Evolutionary conservation across 768 basidiomycete species (phyloP).

Genomic region (Tylopilus felleus): DNA sequence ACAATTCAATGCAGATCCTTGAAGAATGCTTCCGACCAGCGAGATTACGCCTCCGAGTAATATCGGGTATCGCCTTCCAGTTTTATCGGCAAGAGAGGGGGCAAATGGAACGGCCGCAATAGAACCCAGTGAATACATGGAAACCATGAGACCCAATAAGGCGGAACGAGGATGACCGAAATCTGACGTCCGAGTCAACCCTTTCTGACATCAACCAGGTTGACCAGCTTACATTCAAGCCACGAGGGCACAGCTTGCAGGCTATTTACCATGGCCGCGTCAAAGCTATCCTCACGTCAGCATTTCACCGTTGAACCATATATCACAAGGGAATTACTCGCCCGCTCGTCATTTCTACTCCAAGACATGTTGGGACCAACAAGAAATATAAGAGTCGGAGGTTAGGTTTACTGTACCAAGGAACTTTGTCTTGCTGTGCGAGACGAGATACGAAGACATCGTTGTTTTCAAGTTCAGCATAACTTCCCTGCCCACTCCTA

Average conservation of each 20-base stretch:
- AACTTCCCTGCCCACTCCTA: not conserved
- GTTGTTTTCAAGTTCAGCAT: not conserved
- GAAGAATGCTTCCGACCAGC: conserved; percentile 11
- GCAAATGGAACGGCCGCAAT: conserved; percentile 47
- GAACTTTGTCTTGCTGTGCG: conserved; percentile 40
- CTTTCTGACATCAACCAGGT: not conserved
- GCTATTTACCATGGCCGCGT: conserved; percentile 60
- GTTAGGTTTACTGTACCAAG: conserved; percentile 63
- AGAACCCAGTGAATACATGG: conserved; percentile 58
- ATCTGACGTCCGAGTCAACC: conserved; percentile 32
- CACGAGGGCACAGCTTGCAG: conserved; percentile 58
- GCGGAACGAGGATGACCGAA: conserved; percentile 53
- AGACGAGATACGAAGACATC: conserved; percentile 12
- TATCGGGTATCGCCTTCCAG: conserved; percentile 11
- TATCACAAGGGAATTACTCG: not conserved
- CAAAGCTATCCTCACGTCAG: conserved; percentile 11
- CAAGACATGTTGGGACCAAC: conserved; percentile 41
- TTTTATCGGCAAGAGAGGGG: conserved; percentile 1
- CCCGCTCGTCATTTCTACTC: conserved; percentile 16
- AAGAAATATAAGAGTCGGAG: conserved; percentile 52
- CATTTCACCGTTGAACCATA: not conserved
- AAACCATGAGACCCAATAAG: conserved; percentile 27
- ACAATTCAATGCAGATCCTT: conserved; percentile 15
- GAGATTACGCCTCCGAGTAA: conserved; percentile 5
- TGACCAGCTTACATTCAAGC: conserved; percentile 43